phyloP scores from a whole-genome alignment of 2,329 filamentous ascomycete species.

The Pseudocercospora cruenta region DNA sequence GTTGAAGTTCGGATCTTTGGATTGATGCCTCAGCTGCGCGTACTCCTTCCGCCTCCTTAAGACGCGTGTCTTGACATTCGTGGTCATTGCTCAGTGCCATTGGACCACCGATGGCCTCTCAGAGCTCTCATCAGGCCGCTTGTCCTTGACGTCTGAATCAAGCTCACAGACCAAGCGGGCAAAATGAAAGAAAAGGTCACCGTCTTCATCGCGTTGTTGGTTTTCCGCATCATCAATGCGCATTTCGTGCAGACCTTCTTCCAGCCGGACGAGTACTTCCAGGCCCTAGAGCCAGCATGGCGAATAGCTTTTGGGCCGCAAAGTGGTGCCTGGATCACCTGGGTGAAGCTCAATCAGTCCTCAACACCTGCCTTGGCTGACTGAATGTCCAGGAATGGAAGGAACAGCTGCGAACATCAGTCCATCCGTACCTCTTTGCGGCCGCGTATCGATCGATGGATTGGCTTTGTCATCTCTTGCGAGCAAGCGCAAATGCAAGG shows the following conservation, averaged over 20 bases:
- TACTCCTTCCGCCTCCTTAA: too few species aligned
- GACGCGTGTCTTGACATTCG: background rate
- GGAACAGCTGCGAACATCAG: conserved; percentile 80
- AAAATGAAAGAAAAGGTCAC: background rate
- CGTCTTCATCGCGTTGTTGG: conserved; percentile 51
- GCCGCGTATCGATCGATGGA: conserved; percentile 69
- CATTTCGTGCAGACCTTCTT: conserved; percentile 85
- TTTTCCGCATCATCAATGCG: conserved; percentile 78
- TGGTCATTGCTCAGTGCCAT: background rate
- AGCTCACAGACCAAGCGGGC: background rate
- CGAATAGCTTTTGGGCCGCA: conserved; percentile 75
- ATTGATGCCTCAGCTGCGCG: background rate
- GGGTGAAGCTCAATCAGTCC: conserved; percentile 62
- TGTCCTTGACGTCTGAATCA: background rate
- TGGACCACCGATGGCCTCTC: background rate
- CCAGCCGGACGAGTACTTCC: conserved; percentile 97
- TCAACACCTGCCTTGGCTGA: conserved; percentile 12
- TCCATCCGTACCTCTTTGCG: conserved; percentile 89
- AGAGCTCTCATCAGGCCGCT: background rate
- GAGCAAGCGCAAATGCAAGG: conserved; percentile 58
- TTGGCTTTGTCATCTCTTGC: conserved; percentile 58
- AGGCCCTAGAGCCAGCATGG: conserved; percentile 94
- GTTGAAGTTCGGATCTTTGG: background rate
- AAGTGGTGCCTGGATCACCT: conserved; percentile 90
- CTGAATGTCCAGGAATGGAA: conserved; percentile 76